Evolutionary conservation across 305 asterid genomes (phyloP).

Genomic region (Solanum hybrid): DNA sequence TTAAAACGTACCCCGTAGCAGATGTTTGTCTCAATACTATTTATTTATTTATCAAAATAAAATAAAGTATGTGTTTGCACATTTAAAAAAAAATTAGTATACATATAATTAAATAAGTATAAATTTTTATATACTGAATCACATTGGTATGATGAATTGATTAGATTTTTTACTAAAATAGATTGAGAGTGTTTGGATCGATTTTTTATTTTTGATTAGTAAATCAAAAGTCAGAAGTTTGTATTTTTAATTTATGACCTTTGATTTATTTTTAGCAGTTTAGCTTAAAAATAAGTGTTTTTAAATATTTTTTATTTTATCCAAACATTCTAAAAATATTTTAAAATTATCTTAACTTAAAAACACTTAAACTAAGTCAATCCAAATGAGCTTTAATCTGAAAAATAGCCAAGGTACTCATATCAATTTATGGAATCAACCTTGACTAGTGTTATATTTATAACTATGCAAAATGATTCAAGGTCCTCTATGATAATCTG

Average conservation of each 20-base stretch:
- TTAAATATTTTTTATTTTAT: no score
- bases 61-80: not conserved
- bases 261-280: not conserved
- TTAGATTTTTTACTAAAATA: not conserved
- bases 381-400: no score
- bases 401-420: not conserved
- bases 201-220: not conserved
- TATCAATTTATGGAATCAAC: not conserved
- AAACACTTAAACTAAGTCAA: not conserved
- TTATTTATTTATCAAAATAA: no score
- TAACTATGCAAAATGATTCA: not conserved
- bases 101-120: not conserved
- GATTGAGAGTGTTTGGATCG: not conserved
- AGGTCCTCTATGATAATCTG: not conserved
- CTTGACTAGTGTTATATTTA: not conserved
- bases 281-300: not conserved
- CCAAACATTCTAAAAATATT: no score
- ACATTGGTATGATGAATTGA: not conserved
- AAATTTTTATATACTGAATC: no score
- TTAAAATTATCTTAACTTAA: no score
- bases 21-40: not conserved
- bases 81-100: no score
- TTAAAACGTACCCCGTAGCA: not conserved
- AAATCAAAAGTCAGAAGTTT: not conserved
- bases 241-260: not conserved